Evolutionary conservation across 306 rosid genomes (phyloP).

Genomic region (Gynostemma pentaphyllum): DNA sequence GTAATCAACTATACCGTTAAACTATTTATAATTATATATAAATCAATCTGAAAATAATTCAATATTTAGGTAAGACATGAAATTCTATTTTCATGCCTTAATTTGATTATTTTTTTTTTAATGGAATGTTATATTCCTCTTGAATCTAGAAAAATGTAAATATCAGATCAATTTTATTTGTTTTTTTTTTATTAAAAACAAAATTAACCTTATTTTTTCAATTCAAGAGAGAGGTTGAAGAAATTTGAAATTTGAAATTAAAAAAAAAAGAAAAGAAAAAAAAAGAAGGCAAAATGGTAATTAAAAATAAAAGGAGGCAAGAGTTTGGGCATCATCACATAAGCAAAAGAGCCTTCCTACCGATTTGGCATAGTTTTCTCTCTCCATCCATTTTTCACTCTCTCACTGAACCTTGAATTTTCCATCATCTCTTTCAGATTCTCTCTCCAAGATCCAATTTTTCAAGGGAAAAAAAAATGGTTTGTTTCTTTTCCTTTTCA

Average conservation of each 20-base stretch:
- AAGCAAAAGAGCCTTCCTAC: neutral
- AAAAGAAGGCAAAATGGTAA: neutral
- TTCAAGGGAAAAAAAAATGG: slow-evolving; percentile 4
- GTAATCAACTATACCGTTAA: too few species aligned
- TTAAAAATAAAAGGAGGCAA: neutral
- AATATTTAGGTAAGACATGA: too few species aligned
- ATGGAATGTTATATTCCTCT: too few species aligned
- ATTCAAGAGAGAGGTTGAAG: too few species aligned
- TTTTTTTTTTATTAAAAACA: too few species aligned
- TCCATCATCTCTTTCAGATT: neutral
- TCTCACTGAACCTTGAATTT: neutral
- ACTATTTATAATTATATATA: too few species aligned
- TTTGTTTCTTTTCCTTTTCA: neutral
- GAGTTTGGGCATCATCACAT: neutral
- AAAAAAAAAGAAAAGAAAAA: neutral
- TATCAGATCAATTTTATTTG: too few species aligned
- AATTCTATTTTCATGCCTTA: too few species aligned
- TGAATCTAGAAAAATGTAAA: too few species aligned
- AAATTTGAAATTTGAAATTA: neutral
- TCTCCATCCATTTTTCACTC: neutral
- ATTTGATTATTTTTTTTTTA: too few species aligned
- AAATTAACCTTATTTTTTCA: too few species aligned
- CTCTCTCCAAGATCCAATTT: neutral
- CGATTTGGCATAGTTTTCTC: neutral
- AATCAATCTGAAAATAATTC: too few species aligned